Base-by-base conservation (phyloP, 768 basidiomycete genomes). In the Leccinum rimulosum region DNA sequence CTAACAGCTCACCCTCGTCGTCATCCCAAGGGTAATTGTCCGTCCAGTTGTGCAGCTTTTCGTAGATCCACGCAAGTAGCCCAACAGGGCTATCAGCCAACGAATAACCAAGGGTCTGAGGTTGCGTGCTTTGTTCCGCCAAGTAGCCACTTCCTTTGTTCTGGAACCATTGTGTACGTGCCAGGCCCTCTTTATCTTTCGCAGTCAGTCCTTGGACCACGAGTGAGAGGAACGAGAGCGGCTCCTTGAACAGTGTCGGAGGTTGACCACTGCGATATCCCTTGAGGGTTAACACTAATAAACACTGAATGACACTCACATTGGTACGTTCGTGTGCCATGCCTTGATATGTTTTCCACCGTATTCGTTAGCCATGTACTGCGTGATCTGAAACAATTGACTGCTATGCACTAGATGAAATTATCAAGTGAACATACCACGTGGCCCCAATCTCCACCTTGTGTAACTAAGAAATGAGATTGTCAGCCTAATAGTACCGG, bases 71-170 rank as follows among this genome's bases (percentile, higher is more conserved):
- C 2, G 75, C 79, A 12, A 83, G 73, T n/a, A 83, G 61, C 1
- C 82, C 85, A 4, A 76, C 76, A 9, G 85, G 86, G 6, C 84
- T 85, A 61, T 87, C 85, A 1, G 81, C 72, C 4, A 87, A 70
- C 10, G 73, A 61, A 62, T 86, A 86, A 0, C 82, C 84, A 4
- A 83, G 64, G 0, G 82, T 83, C 62, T 83, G 82, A 0, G 82
- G 82, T 57, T 77, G 74, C 1, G 82, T 83, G 19, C 50, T 27
- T 25, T 80, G 79, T 49, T 66, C 57, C 0, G 6, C 9, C 2
- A 52, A 33, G 55, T 80, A 80, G 15, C 76, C 79, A 0, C 7
- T 6, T 4, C 76, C 76, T 17, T 47, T 51, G 4, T n/a, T 10
- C 0, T 3, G 33, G 62, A 72, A 70, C 64, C 67, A 65, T 1